Evolutionary conservation across 2,329 filamentous ascomycete genomes (phyloP), one percentile per base, ranked within the genome.

Genomic region (Xylariaceae sp.): DNA sequence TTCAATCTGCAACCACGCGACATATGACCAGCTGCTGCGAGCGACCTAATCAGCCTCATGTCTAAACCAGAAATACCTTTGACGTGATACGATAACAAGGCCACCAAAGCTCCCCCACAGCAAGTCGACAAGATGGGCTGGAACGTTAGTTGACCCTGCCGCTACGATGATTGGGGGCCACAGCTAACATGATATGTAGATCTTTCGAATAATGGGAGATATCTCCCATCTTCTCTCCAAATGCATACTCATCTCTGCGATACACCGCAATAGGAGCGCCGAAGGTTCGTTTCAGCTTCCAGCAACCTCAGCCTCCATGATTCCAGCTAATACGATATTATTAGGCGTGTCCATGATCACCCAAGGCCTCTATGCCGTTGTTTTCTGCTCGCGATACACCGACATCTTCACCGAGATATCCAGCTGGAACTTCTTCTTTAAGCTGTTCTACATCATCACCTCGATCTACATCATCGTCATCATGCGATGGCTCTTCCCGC

Each of bases 281-380:
- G 89, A 95, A 73, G 89, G 84, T 82, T 65, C 37, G 61, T 41
- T 19, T 42, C 30, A 26, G 37, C 19, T 41, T 26, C 34, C 16
- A 37, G 4, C 15, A 34, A 11, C 17, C 35, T 16, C 12, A 34
- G 26, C 24, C 3, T 13, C 11, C 12, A 33, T 18, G 12, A 32
- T 40, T 34, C 35, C 34, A 41, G 35, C 48, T 54, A 44, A 56
- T 52, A 41, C 30, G 45, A 31, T 9, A 9, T 26, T n/a, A 4
- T 19, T 26, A 87, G 85, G 90, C 45, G 86, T 96, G 47, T 95
- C 89, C 18, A 81, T 95, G 60, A 87, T 97, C 57, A 95, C 87
- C 1, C 91, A 97, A 66, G 76, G 83, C 42, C 81, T 96, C 51
- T 97, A 97, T 68, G 81, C 84, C 41, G 63, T 85, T 49, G 90